Conservation (phyloP, 169 alveolate genomes). For the Cryptosporidium meleagridis region DNA sequence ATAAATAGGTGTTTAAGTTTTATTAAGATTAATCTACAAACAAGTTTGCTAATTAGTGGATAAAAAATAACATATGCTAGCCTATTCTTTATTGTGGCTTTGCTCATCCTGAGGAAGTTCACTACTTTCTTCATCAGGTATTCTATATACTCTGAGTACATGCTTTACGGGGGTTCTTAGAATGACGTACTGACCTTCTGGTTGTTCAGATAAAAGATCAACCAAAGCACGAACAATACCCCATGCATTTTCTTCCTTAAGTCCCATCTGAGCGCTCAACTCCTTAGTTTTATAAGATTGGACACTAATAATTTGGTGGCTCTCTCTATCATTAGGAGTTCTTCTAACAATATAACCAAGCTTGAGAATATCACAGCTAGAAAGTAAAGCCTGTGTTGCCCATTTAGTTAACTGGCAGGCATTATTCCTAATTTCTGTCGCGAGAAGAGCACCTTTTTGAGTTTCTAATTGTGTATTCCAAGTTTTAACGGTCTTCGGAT, state of each 20-base stretch:
- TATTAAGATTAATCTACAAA: neutral
- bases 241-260: conserved; percentile 90
- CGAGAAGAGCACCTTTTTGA: conserved; percentile 89
- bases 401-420: conserved; percentile 88
- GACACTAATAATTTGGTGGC: conserved; percentile 55
- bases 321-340: conserved; percentile 86
- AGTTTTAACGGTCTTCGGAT: conserved; percentile 84
- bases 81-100: neutral
- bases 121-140: conserved; percentile 84
- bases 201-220: conserved; percentile 83
- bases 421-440: conserved; percentile 89
- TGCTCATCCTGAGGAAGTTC: conserved; percentile 51
- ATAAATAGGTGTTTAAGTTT: neutral
- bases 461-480: conserved; percentile 90
- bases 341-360: conserved; percentile 88
- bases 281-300: conserved; percentile 90
- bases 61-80: neutral
- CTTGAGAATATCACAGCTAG: conserved; percentile 89
- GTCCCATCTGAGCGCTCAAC: conserved; percentile 90
- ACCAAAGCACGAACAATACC: conserved; percentile 87
- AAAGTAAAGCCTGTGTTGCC: conserved; percentile 89
- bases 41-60: neutral
- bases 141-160: conserved; percentile 85
- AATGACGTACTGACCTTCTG: conserved; percentile 90
- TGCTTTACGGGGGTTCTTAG: conserved; percentile 91